Conservation (phyloP, 371 early-diverging fungal genomes). For the Batkoa obscura region DNA sequence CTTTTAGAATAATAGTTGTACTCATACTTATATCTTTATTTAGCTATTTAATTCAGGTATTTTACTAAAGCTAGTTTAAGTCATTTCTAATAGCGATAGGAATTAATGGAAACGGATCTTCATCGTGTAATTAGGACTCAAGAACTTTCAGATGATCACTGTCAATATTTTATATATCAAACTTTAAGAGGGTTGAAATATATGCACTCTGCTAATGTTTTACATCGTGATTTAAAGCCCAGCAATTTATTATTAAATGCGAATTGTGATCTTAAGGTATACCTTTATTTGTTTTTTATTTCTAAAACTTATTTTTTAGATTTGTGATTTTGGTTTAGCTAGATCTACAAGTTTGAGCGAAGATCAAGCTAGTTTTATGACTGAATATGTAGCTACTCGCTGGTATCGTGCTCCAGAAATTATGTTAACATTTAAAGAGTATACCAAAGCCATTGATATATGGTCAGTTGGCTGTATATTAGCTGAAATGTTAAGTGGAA, state of each 20-base stretch:
- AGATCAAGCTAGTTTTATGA: slow-evolving; percentile 81
- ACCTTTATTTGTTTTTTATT: neutral
- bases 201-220: slow-evolving; percentile 94
- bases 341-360: slow-evolving; percentile 73
- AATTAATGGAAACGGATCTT: slow-evolving; percentile 96
- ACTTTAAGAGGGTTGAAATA: slow-evolving; percentile 89
- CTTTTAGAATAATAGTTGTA: neutral
- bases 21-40: slow-evolving; percentile 1
- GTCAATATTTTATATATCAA: slow-evolving; percentile 96
- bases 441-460: slow-evolving; percentile 92
- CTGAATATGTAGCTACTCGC: slow-evolving; percentile 93
- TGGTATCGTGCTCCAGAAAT: slow-evolving; percentile 99
- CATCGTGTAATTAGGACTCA: slow-evolving; percentile 97
- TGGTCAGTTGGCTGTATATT: slow-evolving; percentile 97
- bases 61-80: neutral
- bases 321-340: slow-evolving; percentile 89
- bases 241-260: slow-evolving; percentile 91
- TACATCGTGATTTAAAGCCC: slow-evolving; percentile 96
- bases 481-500: slow-evolving; percentile 86
- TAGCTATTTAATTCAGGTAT: slow-evolving; percentile 32
- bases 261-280: slow-evolving; percentile 86
- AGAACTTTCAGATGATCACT: slow-evolving; percentile 92
- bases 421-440: slow-evolving; percentile 86
- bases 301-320: slow-evolving; percentile 17
- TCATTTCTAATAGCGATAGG: slow-evolving; percentile 32